Base-by-base conservation (phyloP, 225 moss, liverwort and hornwort species). In the Pseudoscleropodium purum region DNA sequence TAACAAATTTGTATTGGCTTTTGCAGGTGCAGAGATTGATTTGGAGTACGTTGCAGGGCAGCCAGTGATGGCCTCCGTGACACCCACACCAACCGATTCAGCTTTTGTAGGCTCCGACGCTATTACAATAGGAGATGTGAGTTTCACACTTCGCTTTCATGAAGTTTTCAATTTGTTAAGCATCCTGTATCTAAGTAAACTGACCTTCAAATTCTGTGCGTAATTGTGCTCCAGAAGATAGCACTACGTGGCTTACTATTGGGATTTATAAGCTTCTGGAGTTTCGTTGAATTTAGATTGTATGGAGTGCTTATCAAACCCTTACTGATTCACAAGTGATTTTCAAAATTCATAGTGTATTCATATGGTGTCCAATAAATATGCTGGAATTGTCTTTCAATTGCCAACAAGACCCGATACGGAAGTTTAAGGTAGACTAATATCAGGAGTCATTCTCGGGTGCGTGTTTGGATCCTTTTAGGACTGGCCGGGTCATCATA, bases 111-210 rank as follows among this genome's bases (percentile, higher is more conserved):
- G 82, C 37, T 66, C 91, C 8, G 96, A 96, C 25, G 96, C 95
- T 31, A 74, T 98, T 23, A 98, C 98, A 23, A 96, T 98, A 29
- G 98, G 98, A 84, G 98, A 98, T 85, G 97, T 97, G 85, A 86
- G 88, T 82, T 74, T 74, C 43, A 52, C 33, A 51, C 27, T 47
- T 69, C 36, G 24, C 43, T 73, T 5, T 13, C 10, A 10, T 87
- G 47, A n/a, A 45, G 45, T 43, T 62, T 13, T 47, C 26, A 78
- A 34, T 34, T 52, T 11, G 15, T 54, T 27, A 8, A 62, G 75
- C 36, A 36, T 66, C 23, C 12, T 49, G 14, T 27, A 63, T 45
- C 8, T 54, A 7, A 57, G 31, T 12, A 2, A 15, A 43, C 10
- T 27, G 15, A 33, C 18, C 18, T 36, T 70, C 13, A 54, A 62